Base-by-base conservation (phyloP, 1,284 basidiomycete species). In the Malassezia brasiliensis region DNA sequence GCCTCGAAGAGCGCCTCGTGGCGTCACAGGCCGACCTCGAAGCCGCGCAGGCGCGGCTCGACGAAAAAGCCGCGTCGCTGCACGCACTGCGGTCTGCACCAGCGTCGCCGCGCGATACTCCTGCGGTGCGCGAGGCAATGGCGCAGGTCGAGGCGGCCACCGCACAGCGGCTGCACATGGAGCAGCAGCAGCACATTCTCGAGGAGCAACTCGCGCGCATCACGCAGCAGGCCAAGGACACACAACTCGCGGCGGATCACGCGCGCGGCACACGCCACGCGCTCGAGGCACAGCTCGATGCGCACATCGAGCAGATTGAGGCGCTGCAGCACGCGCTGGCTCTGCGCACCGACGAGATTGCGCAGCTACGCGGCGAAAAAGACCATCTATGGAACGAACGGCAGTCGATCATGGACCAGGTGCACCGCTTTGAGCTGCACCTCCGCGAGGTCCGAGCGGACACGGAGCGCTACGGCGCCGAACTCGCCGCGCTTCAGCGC, bases 311-410 rank as follows among this genome's bases (percentile, higher is more conserved):
- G 37, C 44, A 57, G 45, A 47, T 57, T 9, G 42, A 39, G 11
- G 46, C 45, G 45, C 36, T 57, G 25, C 44, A 37, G 8, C 30
- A 32, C 25, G 32, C 51, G 20, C 41, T 57, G n/a, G 50, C 45
- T 15, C 36, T 41, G 11, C 41, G 41, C 31, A 41, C 47, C 30
- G 40, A 47, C 20, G 55, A 48, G 22, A 8, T 57, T 2, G 45
- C 34, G 11, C 49, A 45, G 50, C 36, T 56, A 11, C 49, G 47
- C 22, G 54, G 54, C 28, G 55, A 57, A n/a, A 57, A 57, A 34
- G 50, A 52, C 34, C 50, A 52, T n/a, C 19, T 57, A 15, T 57
- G 50, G 50, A 39, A 38, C 34, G 55, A 57, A 45, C 55, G 55
- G 3, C 37, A 36, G 25, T 28, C 52, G 31, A 52, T 57, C 37